Conservation (phyloP, 768 basidiomycete genomes). For the Auriculariales sp. region DNA sequence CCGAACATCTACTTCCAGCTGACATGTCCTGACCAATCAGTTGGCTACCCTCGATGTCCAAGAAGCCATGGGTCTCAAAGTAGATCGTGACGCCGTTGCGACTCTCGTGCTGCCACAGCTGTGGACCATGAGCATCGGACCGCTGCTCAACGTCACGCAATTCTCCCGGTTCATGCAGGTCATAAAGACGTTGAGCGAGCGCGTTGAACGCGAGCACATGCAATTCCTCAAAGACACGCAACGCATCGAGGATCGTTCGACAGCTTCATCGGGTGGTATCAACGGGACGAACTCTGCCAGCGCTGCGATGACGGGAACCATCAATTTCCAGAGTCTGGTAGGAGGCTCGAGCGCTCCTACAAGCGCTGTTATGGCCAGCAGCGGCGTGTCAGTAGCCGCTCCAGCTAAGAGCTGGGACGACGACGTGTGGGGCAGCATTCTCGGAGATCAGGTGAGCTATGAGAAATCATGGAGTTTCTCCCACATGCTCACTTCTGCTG, state of each 20-base stretch:
- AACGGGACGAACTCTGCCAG: constrained; percentile 19
- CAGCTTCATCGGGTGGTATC: constrained; percentile 23
- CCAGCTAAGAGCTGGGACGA: constrained; percentile 51
- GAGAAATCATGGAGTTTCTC: background rate
- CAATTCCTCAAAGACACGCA: constrained; percentile 89
- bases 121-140: constrained; percentile 97
- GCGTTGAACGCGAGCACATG: constrained; percentile 86
- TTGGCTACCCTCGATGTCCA: constrained; percentile 83
- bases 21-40: constrained; percentile 20
- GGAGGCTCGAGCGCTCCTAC: constrained; percentile 20
- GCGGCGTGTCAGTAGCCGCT: constrained; percentile 30
- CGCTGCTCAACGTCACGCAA: constrained; percentile 69
- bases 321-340: constrained; percentile 83
- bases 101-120: constrained; percentile 79
- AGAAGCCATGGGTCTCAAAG: constrained; percentile 91
- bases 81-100: constrained; percentile 85
- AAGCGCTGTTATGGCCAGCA: constrained; percentile 13
- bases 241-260: constrained; percentile 68
- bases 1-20: background rate
- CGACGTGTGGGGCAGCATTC: constrained; percentile 74
- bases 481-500: background rate
- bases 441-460: constrained; percentile 25
- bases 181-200: constrained; percentile 59
- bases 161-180: constrained; percentile 87
- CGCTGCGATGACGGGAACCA: constrained; percentile 27